These are phyloP conservation scores for Isoetes taiwanensis DNA, from an alignment of 75 land plant species.

Conservation along the genomic window DNA sequence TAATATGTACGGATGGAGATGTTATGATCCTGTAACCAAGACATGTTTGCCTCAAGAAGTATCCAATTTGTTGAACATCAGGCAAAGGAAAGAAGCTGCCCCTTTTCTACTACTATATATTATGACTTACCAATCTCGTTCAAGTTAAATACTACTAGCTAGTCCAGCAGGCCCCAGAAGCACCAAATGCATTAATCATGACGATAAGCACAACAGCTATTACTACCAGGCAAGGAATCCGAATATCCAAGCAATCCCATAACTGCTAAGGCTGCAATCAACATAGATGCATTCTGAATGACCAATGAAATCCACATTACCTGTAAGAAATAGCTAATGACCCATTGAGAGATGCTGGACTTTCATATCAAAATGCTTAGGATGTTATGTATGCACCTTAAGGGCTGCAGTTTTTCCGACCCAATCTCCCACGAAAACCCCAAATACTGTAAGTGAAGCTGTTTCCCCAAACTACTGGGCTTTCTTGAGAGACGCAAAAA, in stretches of 20 bases:
- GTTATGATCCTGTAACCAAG: too few relatives aligned
- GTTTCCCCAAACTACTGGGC: conserved; percentile 81
- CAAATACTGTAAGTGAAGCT: conserved; percentile 54
- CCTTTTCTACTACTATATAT: too few relatives aligned
- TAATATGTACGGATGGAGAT: too few relatives aligned
- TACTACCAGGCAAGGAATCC: too few relatives aligned
- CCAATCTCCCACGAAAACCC: conserved; percentile 54
- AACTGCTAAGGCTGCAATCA: conserved; percentile 52
- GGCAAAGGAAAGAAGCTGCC: too few relatives aligned
- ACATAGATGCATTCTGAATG: conserved; percentile 56
- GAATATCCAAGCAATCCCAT: conserved; percentile 30
- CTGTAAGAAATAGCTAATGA: conserved; percentile 20
- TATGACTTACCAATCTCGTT: conserved; percentile 91
- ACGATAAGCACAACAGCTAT: conserved; percentile 38
- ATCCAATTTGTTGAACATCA: too few relatives aligned
- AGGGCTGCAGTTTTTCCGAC: conserved; percentile 44
- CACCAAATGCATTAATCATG: conserved; percentile 58
- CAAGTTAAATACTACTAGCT: conserved; percentile 66
- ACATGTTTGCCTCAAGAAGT: too few relatives aligned
- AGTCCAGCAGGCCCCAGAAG: conserved; percentile 70
- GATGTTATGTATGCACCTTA: too few relatives aligned
- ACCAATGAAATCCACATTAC: conserved; percentile 51
- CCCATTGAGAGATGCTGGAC: not conserved
- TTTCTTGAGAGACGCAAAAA: too few relatives aligned
- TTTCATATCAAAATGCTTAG: too few relatives aligned